Evolutionary conservation across 2,329 filamentous ascomycete species (phyloP), one percentile per base, ranked within the genome.

Genomic region (Ceratocystiopsis minuta): DNA sequence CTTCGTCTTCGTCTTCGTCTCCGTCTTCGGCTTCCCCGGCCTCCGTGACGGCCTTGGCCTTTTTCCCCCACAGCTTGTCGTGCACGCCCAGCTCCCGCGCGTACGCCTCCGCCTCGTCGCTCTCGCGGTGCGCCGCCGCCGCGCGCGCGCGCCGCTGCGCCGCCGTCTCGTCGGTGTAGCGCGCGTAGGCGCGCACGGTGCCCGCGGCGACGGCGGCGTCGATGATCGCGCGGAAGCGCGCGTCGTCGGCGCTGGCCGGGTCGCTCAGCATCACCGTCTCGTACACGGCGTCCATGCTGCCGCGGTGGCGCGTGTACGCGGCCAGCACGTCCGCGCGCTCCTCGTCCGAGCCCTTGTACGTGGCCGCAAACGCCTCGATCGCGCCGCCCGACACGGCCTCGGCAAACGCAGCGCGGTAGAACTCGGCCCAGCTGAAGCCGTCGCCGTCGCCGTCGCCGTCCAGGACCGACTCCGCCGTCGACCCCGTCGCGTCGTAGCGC

Each of bases 401-500:
- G 39, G 72, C 73, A 57, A 79, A 94, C 52, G 94, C 86, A 49
- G 80, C 76, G 42, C 78, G 75, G 66, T 92, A 98, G 65, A 86
- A 98, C 38, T 82, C 78, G 42, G 73, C 68, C 90, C 90, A 98
- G 65, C 84, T 74, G 63, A 96, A 98, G 42, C 79, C 81, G 45
- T 83, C 78, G 4, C 73, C 70, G 55, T 84, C 80, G 42, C 79
- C 81, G 45, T 83, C 78, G 4, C 73, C 70, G 55, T 85, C 80
- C 31, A 79, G 70, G 17, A 93, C 72, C 10, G 76, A 78, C 55
- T 95, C 87, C 12, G 82, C 75, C 0, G 87, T 96, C 43, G 80
- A 90, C 42, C 90, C 90, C 0, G 88, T 96, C 41, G 72, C 68
- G 56, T 98, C 88, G 64, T 94, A 98, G 45, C 84, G 81, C 51